Conservation (phyloP, 352 stramenopile species). For the Lagenidium sp. region DNA sequence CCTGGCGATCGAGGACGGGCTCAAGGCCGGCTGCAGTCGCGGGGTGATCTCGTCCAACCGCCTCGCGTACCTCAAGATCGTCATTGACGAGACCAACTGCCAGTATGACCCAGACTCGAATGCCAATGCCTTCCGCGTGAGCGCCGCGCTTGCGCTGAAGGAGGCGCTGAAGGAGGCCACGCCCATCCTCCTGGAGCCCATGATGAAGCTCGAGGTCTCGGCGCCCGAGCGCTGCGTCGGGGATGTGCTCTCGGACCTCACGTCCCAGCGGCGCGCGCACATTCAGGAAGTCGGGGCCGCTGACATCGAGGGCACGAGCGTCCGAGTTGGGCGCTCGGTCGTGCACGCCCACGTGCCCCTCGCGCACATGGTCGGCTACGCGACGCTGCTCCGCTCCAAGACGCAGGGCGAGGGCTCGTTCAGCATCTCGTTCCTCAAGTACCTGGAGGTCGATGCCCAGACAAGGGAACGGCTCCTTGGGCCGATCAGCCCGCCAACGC, state of each 20-base stretch:
- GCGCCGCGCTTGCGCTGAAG: conserved; percentile 42
- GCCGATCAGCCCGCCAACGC: neutral
- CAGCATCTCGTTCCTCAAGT: conserved; percentile 63
- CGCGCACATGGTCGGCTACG: conserved; percentile 72
- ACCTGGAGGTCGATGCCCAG: conserved; percentile 42
- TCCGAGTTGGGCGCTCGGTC: conserved; percentile 31
- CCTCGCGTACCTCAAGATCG: conserved; percentile 57
- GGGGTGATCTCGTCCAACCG: conserved; percentile 49
- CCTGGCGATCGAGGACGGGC: conserved; percentile 56
- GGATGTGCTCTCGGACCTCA: conserved; percentile 71
- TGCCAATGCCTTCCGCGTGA: conserved; percentile 51
- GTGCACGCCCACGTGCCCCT: conserved; percentile 62
- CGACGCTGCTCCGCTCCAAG: conserved; percentile 67
- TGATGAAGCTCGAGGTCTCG: conserved; percentile 72
- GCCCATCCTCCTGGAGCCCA: conserved; percentile 56
- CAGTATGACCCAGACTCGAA: conserved; percentile 58
- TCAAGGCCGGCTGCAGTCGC: conserved; percentile 44
- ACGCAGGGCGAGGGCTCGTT: conserved; percentile 78
- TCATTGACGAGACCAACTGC: conserved; percentile 44
- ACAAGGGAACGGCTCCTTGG: conserved; percentile 34
- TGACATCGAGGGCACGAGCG: conserved; percentile 9
- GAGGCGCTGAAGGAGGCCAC: conserved; percentile 39
- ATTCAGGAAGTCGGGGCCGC: conserved; percentile 54
- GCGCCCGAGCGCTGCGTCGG: conserved; percentile 52
- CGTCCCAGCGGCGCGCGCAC: conserved; percentile 47